Evolutionary conservation across 2,329 filamentous ascomycete genomes (phyloP).

Genomic region (Madurella fahalii): DNA sequence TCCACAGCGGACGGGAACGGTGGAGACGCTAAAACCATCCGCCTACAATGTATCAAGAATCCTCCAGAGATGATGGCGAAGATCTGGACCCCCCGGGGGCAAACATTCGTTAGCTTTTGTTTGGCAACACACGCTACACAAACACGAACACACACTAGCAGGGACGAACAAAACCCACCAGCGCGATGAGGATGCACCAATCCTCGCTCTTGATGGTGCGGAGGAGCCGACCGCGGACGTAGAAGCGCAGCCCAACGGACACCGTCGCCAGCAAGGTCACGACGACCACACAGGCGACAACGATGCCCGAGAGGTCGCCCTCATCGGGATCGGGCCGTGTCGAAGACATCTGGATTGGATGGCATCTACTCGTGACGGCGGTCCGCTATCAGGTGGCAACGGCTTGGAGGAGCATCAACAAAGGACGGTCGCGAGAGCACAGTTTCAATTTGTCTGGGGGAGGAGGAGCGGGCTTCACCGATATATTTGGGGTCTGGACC

Average conservation of each 20-base stretch:
- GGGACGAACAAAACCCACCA: neutral
- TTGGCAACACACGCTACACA: neutral
- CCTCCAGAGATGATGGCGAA: neutral
- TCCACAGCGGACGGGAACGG: neutral
- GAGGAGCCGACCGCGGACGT: constrained; percentile 9
- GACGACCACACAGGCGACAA: neutral
- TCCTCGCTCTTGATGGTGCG: constrained; percentile 12
- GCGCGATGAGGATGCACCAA: constrained; percentile 10
- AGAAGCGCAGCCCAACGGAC: constrained; percentile 12
- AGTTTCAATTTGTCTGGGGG: too few species aligned
- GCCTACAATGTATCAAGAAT: constrained; percentile 2
- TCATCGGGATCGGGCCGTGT: neutral
- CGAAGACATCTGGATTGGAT: too few species aligned
- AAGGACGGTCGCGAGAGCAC: too few species aligned
- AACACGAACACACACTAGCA: too few species aligned
- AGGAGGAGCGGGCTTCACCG: too few species aligned
- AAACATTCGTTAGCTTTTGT: too few species aligned
- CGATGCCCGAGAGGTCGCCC: neutral
- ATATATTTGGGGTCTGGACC: too few species aligned
- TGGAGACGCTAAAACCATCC: too few species aligned
- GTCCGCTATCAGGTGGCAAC: too few species aligned
- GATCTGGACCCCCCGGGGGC: neutral
- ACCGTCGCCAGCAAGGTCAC: neutral
- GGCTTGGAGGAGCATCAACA: too few species aligned
- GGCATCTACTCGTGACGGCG: too few species aligned